Percentiles rank a stretch among this genome's conserved stretches.
Conservation (phyloP, 2,329 filamentous ascomycete genomes). For the Ophiostoma sp. region DNA sequence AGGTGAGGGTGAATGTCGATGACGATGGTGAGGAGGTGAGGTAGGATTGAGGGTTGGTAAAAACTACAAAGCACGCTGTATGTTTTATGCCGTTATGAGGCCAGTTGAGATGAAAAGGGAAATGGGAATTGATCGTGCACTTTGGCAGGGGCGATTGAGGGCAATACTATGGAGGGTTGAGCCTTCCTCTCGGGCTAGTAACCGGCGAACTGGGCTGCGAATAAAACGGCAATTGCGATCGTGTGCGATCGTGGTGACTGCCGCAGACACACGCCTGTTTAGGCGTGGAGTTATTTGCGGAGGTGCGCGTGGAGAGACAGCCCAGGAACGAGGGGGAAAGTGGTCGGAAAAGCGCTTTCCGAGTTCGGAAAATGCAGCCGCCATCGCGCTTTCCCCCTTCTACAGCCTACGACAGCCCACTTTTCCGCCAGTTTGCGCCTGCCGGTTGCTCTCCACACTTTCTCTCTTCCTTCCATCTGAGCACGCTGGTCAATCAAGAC, state of each 20-base stretch:
- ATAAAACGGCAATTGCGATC: constrained; percentile 8
- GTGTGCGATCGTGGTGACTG: not conserved
- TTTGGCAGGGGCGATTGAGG: not conserved
- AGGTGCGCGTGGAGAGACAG: not conserved
- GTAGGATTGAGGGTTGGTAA: not conserved
- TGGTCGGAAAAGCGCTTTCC: constrained; percentile 13
- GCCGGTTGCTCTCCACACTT: not conserved
- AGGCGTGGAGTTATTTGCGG: not conserved
- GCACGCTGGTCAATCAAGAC: not conserved
- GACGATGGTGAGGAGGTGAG: not conserved
- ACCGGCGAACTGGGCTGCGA: not conserved
- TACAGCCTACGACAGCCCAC: not conserved
- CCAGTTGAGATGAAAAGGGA: not conserved
- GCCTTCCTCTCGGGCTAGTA: not conserved
- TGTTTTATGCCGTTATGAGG: not conserved
- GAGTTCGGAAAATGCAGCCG: not conserved
- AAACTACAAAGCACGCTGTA: no score
- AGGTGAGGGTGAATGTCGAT: not conserved
- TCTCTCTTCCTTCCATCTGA: not conserved
- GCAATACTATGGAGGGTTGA: not conserved
- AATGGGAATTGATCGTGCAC: not conserved
- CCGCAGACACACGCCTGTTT: not conserved
- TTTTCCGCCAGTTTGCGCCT: constrained; percentile 1
- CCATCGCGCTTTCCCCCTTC: not conserved
- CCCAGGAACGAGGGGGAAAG: not conserved